Evolutionary conservation across 1,284 basidiomycete genomes (phyloP).

Genomic region (Wolfiporia cocos): DNA sequence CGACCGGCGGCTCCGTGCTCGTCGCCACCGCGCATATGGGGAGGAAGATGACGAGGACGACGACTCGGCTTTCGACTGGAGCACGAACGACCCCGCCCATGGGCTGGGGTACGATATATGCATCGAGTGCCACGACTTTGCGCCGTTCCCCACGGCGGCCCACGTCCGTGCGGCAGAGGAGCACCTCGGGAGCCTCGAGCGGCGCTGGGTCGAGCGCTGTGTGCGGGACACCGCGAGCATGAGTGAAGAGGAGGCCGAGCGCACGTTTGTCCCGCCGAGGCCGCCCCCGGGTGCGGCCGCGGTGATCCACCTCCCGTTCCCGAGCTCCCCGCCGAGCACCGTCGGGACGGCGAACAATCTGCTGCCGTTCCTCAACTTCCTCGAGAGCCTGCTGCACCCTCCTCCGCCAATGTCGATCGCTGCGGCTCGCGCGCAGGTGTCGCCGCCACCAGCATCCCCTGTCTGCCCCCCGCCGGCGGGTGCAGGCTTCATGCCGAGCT

Average conservation of each 20-base stretch:
- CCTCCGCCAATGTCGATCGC: conserved; percentile 16
- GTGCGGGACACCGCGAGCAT: conserved; percentile 19
- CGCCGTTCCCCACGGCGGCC: conserved; percentile 55
- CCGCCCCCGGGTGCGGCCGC: conserved; percentile 65
- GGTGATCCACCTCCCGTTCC: conserved; percentile 70
- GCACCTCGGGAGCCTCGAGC: conserved; percentile 58
- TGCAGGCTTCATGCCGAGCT: conserved; percentile 21
- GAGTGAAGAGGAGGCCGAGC: conserved; percentile 22
- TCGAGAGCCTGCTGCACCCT: conserved; percentile 54
- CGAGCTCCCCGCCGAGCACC: conserved; percentile 52
- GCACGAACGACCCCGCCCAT: conserved; percentile 51
- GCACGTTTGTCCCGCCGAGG: conserved; percentile 42
- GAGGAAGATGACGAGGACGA: conserved; percentile 17
- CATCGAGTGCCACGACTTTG: conserved; percentile 80
- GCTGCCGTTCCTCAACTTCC: conserved; percentile 52
- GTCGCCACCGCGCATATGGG: conserved; percentile 13
- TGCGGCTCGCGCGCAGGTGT: conserved; percentile 13
- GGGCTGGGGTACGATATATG: conserved; percentile 76
- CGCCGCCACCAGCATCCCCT: conserved; percentile 10
- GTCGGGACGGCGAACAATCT: conserved; percentile 43
- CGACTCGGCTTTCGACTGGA: conserved; percentile 47
- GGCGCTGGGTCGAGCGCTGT: conserved; percentile 48
- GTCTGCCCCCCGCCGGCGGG: conserved; percentile 8
- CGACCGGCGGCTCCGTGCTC: conserved; percentile 20
- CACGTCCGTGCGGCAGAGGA: conserved; percentile 68